A percentile compares a stretch with the other conserved stretches of the same genome.
phyloP scores from a whole-genome alignment of 2,329 filamentous ascomycete genomes.

The Elsinoe ampelina region DNA sequence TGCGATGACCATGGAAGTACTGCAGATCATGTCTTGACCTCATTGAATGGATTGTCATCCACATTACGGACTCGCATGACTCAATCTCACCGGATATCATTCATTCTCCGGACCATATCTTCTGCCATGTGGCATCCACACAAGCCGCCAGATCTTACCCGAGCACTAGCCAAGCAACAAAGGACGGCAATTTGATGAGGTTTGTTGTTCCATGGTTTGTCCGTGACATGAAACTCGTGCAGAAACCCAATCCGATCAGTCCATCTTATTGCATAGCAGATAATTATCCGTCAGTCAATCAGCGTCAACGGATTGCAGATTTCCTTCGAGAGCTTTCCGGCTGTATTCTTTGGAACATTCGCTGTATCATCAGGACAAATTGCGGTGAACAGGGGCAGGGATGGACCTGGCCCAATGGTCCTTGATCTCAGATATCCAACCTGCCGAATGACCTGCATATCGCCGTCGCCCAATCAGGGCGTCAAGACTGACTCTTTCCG shows the following conservation, averaged over 20 bases:
- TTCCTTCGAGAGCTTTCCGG: too few species aligned
- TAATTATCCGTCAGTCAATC: neutral
- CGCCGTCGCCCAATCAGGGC: neutral
- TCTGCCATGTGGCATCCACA: neutral
- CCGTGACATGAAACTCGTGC: conserved; percentile 4
- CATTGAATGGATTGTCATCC: too few species aligned
- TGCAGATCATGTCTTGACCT: too few species aligned
- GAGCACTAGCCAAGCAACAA: neutral
- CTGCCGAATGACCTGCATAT: conserved; percentile 11
- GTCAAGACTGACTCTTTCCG: neutral
- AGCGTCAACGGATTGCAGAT: neutral
- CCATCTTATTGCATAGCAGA: too few species aligned
- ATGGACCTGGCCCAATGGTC: neutral
- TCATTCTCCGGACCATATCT: neutral
- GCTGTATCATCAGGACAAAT: neutral
- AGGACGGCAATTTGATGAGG: neutral
- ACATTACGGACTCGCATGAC: neutral
- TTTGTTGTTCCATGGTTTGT: too few species aligned
- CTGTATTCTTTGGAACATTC: neutral
- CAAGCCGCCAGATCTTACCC: neutral
- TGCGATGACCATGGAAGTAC: too few species aligned
- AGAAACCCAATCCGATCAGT: neutral
- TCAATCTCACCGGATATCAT: neutral
- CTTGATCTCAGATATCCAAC: neutral
- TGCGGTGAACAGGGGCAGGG: neutral